Evolutionary conservation across 176 grass and related monocot genomes (phyloP).

Genomic region (Chloris gayana): DNA sequence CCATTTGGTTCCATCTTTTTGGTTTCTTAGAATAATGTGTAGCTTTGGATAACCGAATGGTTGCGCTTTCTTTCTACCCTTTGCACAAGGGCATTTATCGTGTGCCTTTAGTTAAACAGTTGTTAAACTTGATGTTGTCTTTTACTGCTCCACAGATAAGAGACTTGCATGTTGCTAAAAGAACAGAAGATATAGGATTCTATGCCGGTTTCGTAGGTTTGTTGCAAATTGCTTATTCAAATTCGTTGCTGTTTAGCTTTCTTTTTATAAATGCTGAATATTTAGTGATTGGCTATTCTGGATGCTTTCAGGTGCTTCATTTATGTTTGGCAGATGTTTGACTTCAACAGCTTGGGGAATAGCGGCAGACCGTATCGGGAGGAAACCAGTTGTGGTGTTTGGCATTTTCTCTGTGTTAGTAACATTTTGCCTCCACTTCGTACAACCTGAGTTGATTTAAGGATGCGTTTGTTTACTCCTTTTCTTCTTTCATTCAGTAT

Average conservation of each 20-base stretch:
- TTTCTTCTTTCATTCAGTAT: background rate
- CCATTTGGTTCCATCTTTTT: background rate
- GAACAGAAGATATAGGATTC: conserved; percentile 97
- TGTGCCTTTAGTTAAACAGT: conserved; percentile 4
- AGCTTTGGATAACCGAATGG: background rate
- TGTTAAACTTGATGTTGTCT: background rate
- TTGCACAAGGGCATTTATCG: background rate
- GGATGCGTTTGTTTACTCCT: conserved; percentile 6
- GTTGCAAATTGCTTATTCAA: background rate
- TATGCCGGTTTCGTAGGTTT: conserved; percentile 96
- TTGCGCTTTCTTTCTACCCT: background rate
- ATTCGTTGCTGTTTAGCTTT: background rate
- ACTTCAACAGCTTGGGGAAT: conserved; percentile 89
- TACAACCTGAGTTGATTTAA: background rate
- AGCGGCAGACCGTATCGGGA: conserved; percentile 77
- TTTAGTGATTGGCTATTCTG: conserved; percentile 18
- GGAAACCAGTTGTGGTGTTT: conserved; percentile 83
- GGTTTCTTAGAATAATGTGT: background rate
- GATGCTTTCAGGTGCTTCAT: conserved; percentile 79
- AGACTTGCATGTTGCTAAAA: conserved; percentile 82
- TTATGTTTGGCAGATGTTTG: conserved; percentile 93
- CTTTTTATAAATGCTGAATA: background rate
- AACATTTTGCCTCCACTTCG: conserved; percentile 30
- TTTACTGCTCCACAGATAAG: conserved; percentile 63
- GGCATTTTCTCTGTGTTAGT: conserved; percentile 90